Conservation (phyloP, 2,329 filamentous ascomycete species). For the Conoideocrella luteorostrata region DNA sequence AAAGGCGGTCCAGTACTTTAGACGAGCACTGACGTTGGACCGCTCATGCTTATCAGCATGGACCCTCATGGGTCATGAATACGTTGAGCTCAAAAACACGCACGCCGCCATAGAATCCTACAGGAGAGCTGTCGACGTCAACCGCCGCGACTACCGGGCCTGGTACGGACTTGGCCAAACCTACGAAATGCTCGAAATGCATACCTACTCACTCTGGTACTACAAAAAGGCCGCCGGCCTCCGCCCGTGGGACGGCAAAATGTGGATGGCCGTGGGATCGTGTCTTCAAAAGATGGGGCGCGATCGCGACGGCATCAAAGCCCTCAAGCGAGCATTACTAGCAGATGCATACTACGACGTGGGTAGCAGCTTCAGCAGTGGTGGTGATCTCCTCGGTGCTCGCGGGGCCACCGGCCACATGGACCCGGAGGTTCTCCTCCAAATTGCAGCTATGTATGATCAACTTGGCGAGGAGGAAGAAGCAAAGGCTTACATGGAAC, state of each 20-base stretch:
- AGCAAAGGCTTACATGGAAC: slow-evolving; percentile 89
- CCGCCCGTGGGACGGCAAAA: slow-evolving; percentile 93
- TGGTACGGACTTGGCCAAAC: slow-evolving; percentile 98
- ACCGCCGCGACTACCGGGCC: slow-evolving; percentile 90
- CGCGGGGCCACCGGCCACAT: slow-evolving; percentile 53
- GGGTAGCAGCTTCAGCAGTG: slow-evolving; percentile 48
- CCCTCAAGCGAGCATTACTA: slow-evolving; percentile 83
- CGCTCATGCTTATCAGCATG: slow-evolving; percentile 88
- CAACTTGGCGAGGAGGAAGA: slow-evolving; percentile 69
- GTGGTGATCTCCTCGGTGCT: slow-evolving; percentile 39
- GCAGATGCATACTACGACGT: slow-evolving; percentile 80
- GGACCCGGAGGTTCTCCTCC: slow-evolving; percentile 84
- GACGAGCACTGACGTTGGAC: slow-evolving; percentile 83
- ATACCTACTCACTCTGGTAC: slow-evolving; percentile 94
- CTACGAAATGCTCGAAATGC: slow-evolving; percentile 97
- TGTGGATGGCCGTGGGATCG: slow-evolving; percentile 95
- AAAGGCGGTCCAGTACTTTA: slow-evolving; percentile 97
- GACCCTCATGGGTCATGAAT: slow-evolving; percentile 99
- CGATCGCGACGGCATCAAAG: slow-evolving; percentile 85
- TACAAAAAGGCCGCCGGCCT: slow-evolving; percentile 92
- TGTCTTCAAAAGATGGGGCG: slow-evolving; percentile 88
- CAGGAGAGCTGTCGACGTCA: slow-evolving; percentile 88
- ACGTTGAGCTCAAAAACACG: slow-evolving; percentile 97
- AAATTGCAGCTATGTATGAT: slow-evolving; percentile 88
- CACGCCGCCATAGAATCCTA: slow-evolving; percentile 98